Conservation (phyloP, 1,284 basidiomycete genomes). For the Pseudozyma thailandica region DNA sequence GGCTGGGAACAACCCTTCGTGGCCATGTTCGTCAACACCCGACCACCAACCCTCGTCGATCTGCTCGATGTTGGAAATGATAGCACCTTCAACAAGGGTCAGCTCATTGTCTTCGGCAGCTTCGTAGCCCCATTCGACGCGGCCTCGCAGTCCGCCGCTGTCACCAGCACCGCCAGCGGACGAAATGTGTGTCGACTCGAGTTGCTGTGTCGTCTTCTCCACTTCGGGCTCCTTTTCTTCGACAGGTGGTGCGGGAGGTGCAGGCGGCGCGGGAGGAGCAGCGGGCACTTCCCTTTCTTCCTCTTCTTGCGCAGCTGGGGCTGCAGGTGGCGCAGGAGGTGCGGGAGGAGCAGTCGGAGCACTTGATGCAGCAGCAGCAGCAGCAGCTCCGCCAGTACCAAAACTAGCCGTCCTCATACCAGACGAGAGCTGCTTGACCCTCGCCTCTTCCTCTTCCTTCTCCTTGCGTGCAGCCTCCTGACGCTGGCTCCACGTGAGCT, state of each 20-base stretch:
- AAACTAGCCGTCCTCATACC: slow-evolving; percentile 41
- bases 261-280: slow-evolving; percentile 32
- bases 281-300: slow-evolving; percentile 9
- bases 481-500: slow-evolving; percentile 66
- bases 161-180: slow-evolving; percentile 1
- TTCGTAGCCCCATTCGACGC: slow-evolving; percentile 63
- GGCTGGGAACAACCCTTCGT: slow-evolving; percentile 64
- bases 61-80: slow-evolving; percentile 59
- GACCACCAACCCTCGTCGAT: slow-evolving; percentile 68
- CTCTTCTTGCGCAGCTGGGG: slow-evolving; percentile 11
- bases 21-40: slow-evolving; percentile 57
- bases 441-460: slow-evolving; percentile 55
- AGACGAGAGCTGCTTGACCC: slow-evolving; percentile 26
- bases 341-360: slow-evolving; percentile 43
- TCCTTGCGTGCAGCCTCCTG: slow-evolving; percentile 64
- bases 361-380: slow-evolving; percentile 26
- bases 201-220: slow-evolving; percentile 27
- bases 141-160: slow-evolving; percentile 45
- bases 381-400: slow-evolving; percentile 19
- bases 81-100: slow-evolving; percentile 56
- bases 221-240: slow-evolving; percentile 16
- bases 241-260: slow-evolving; percentile 22
- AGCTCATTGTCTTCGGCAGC: slow-evolving; percentile 66
- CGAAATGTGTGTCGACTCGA: slow-evolving; percentile 37
- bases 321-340: slow-evolving; percentile 35